Percentiles rank a stretch among this genome's conserved stretches.
Evolutionary conservation across 1,139 yeast genomes (phyloP).

Genomic region (Suhomyces ambrosiae): DNA sequence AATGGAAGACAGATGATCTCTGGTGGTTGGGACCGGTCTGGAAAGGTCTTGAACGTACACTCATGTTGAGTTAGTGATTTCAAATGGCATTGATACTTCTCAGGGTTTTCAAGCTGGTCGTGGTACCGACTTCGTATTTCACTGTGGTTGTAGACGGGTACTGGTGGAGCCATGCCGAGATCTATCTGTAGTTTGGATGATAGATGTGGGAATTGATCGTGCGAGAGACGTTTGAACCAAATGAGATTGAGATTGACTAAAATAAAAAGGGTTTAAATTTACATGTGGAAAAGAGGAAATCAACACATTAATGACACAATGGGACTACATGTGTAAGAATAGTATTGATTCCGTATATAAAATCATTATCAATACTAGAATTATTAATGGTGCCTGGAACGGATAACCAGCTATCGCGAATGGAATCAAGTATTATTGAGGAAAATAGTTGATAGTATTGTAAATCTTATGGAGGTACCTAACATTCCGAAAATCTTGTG

Average conservation of each 20-base stretch:
- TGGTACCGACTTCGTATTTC: constrained; percentile 33
- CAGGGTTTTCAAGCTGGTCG: constrained; percentile 33
- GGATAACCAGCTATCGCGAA: no score
- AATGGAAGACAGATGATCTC: constrained; percentile 57
- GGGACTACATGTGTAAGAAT: no score
- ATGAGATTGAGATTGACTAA: neutral
- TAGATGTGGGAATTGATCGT: neutral
- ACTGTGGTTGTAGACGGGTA: constrained; percentile 39
- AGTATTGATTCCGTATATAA: no score
- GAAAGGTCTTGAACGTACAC: constrained; percentile 43
- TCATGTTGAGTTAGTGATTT: constrained; percentile 52
- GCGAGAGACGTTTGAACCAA: neutral
- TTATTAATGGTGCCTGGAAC: no score
- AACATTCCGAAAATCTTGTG: no score
- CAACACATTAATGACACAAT: no score
- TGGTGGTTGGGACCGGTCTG: constrained; percentile 28
- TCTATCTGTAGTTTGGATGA: neutral
- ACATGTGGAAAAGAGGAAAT: no score
- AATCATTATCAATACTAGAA: no score
- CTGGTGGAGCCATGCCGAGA: constrained; percentile 52
- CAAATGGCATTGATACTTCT: constrained; percentile 42
- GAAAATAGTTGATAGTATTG: no score
- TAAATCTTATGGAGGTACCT: no score
- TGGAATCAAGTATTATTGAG: no score
- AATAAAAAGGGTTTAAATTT: no score